Percentiles rank a stretch among this genome's conserved stretches.
Conservation (phyloP, 371 early-diverging fungal genomes). For the Mortierella sp. region DNA sequence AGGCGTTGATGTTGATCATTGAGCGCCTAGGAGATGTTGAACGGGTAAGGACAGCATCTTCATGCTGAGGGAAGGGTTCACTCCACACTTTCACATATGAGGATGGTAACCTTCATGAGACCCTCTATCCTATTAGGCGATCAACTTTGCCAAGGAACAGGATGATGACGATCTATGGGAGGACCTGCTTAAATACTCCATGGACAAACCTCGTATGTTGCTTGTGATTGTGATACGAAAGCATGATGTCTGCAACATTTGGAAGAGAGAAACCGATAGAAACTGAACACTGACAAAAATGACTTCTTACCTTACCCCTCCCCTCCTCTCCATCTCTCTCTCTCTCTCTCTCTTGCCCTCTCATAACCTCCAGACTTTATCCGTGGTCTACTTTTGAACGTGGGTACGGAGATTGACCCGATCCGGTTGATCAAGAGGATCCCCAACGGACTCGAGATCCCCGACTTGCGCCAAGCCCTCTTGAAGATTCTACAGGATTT, state of each 20-base stretch:
- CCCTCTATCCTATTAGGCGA: slow-evolving; percentile 69
- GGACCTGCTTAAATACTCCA: slow-evolving; percentile 86
- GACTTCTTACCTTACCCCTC: too few species aligned
- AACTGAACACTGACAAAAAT: too few species aligned
- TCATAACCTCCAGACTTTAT: slow-evolving; percentile 91
- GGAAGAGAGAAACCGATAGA: too few species aligned
- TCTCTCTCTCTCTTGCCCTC: too few species aligned
- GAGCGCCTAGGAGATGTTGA: slow-evolving; percentile 89
- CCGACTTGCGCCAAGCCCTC: slow-evolving; percentile 82
- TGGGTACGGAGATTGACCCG: slow-evolving; percentile 88
- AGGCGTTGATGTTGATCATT: slow-evolving; percentile 92
- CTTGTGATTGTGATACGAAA: not conserved
- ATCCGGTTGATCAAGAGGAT: slow-evolving; percentile 81
- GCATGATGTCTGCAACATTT: not conserved
- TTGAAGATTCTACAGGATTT: slow-evolving; percentile 90
- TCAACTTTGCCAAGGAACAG: slow-evolving; percentile 97
- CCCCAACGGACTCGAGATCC: slow-evolving; percentile 81
- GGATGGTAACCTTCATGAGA: not conserved
- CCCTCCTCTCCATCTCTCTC: too few species aligned
- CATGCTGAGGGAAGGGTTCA: too few species aligned
- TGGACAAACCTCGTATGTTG: slow-evolving; percentile 84
- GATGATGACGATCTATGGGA: slow-evolving; percentile 96
- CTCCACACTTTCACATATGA: too few species aligned
- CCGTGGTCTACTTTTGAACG: slow-evolving; percentile 88
- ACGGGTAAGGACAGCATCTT: slow-evolving; percentile 59